Evolutionary conservation across 805 yeast genomes (phyloP).

Genomic region (Tetrapisispora namnaoensis): DNA sequence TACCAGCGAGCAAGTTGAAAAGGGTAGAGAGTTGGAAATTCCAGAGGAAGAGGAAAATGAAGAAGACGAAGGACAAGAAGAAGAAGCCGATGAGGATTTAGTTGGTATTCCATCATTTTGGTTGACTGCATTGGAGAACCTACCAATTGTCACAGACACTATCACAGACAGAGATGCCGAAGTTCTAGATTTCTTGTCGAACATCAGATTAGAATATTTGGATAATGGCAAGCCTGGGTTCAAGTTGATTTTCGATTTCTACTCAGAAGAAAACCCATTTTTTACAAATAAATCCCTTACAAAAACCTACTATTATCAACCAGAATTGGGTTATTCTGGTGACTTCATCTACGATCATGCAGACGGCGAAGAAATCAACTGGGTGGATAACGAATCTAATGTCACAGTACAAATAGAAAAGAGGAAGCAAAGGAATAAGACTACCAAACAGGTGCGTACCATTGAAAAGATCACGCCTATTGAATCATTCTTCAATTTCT

Average conservation of each 20-base stretch:
- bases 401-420: slow-evolving; percentile 82
- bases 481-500: slow-evolving; percentile 92
- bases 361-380: slow-evolving; percentile 71
- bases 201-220: slow-evolving; percentile 71
- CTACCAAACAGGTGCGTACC: slow-evolving; percentile 92
- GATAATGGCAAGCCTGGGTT: slow-evolving; percentile 65
- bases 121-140: slow-evolving; percentile 89
- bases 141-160: slow-evolving; percentile 69
- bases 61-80: slow-evolving; percentile 35
- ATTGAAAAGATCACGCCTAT: slow-evolving; percentile 90
- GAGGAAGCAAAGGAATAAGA: slow-evolving; percentile 94
- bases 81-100: slow-evolving; percentile 31
- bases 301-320: slow-evolving; percentile 89
- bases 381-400: slow-evolving; percentile 73
- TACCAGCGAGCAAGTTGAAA: slow-evolving; percentile 61
- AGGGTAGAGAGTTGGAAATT: slow-evolving; percentile 61
- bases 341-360: slow-evolving; percentile 97
- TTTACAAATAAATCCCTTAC: slow-evolving; percentile 64
- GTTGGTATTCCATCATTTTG: slow-evolving; percentile 91
- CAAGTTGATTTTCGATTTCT: slow-evolving; percentile 73
- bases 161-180: slow-evolving; percentile 87
- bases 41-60: slow-evolving; percentile 34
- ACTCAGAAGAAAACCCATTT: slow-evolving; percentile 50
- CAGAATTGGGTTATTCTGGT: slow-evolving; percentile 87
- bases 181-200: slow-evolving; percentile 56